These are phyloP conservation scores for Tolypocladium cylindrosporum DNA, from an alignment of 2,329 filamentous ascomycete species.

Conservation along the genomic window DNA sequence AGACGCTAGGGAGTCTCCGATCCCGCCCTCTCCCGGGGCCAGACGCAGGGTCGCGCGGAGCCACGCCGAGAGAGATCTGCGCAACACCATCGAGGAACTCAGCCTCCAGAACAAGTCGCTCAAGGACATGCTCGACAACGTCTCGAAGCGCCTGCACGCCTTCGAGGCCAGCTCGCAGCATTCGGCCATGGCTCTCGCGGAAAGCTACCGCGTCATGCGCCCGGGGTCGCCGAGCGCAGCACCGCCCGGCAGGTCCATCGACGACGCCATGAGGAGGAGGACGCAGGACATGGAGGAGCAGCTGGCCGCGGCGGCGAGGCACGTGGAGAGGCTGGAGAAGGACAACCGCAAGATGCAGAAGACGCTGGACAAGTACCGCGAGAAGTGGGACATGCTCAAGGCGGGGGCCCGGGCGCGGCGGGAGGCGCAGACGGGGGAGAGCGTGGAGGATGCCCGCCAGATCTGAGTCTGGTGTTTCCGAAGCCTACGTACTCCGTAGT, in stretches of 20 bases:
- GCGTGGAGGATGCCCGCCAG: constrained; percentile 20
- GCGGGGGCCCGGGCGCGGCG: constrained; percentile 48
- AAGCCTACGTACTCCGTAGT: background rate
- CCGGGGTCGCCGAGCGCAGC: constrained; percentile 37
- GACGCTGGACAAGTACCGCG: constrained; percentile 47
- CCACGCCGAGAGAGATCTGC: constrained; percentile 32
- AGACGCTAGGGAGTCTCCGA: constrained; percentile 64
- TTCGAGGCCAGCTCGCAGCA: constrained; percentile 91
- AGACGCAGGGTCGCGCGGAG: constrained; percentile 30
- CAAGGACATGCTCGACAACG: constrained; percentile 74
- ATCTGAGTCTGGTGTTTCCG: background rate
- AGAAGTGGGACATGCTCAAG: constrained; percentile 52
- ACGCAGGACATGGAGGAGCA: constrained; percentile 60
- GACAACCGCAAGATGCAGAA: constrained; percentile 45
- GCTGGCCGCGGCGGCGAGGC: constrained; percentile 43
- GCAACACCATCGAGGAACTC: constrained; percentile 77
- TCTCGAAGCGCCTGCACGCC: constrained; percentile 78
- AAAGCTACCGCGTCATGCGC: constrained; percentile 61
- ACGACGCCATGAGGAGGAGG: constrained; percentile 32
- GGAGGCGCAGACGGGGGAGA: constrained; percentile 30
- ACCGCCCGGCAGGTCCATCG: constrained; percentile 16
- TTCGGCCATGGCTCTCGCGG: constrained; percentile 74
- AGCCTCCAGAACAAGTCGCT: constrained; percentile 80
- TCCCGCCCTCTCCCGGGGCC: constrained; percentile 30
- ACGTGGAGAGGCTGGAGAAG: constrained; percentile 57